phyloP scores from a whole-genome alignment of 768 basidiomycete genomes.

The Inosperma sp. region DNA sequence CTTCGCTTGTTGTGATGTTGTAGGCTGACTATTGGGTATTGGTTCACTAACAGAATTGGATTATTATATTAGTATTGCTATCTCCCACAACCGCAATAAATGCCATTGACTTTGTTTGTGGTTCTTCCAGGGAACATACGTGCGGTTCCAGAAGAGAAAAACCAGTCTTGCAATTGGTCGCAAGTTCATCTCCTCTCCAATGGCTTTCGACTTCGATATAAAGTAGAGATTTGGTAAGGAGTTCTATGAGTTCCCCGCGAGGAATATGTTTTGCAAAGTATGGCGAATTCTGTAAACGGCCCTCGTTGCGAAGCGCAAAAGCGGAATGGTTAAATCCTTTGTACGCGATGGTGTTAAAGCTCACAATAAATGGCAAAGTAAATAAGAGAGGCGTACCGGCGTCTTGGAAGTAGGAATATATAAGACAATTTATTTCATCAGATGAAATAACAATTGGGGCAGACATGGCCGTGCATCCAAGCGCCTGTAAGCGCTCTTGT shows the following conservation, averaged over 20 bases:
- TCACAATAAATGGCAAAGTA: slow-evolving; percentile 2
- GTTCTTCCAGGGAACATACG: slow-evolving; percentile 54
- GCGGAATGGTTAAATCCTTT: slow-evolving; percentile 79
- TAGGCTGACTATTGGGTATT: not conserved
- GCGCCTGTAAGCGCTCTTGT: slow-evolving; percentile 14
- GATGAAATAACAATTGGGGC: slow-evolving; percentile 62
- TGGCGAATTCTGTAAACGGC: slow-evolving; percentile 63
- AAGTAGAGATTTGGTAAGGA: slow-evolving; percentile 73
- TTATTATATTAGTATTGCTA: slow-evolving; percentile 9
- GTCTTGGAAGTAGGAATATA: slow-evolving; percentile 80
- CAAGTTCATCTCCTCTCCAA: slow-evolving; percentile 61
- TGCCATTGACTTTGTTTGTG: slow-evolving; percentile 24
- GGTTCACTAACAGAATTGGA: not conserved
- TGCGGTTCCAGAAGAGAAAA: slow-evolving; percentile 78
- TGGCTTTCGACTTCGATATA: slow-evolving; percentile 83
- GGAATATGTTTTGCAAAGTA: slow-evolving; percentile 69
- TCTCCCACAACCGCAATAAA: slow-evolving; percentile 20
- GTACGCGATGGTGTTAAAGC: slow-evolving; percentile 11
- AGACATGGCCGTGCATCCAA: slow-evolving; percentile 32
- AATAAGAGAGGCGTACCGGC: slow-evolving; percentile 51
- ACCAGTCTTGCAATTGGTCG: slow-evolving; percentile 58
- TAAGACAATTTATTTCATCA: slow-evolving; percentile 81
- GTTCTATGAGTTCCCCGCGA: slow-evolving; percentile 76
- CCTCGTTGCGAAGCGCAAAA: slow-evolving; percentile 74
- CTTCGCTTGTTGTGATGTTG: not conserved